Conservation (phyloP, 2,329 filamentous ascomycete species). For the Nothomitra cinnamomea region DNA sequence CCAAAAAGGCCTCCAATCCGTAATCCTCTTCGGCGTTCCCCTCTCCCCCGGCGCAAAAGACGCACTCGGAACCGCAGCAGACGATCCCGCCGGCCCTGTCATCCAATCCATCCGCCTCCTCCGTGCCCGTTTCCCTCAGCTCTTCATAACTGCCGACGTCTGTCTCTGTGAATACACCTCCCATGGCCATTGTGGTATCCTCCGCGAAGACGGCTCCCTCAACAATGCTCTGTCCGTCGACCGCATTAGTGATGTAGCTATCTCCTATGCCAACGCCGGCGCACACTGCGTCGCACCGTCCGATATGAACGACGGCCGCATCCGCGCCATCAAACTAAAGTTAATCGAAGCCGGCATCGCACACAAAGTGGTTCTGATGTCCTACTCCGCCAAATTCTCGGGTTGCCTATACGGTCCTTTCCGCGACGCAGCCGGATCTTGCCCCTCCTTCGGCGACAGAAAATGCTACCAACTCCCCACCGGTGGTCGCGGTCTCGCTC, state of each 20-base stretch:
- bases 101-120: constrained; percentile 75
- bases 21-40: constrained; percentile 92
- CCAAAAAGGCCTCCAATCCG: constrained; percentile 75
- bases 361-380: constrained; percentile 87
- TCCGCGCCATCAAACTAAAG: constrained; percentile 95
- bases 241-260: constrained; percentile 90
- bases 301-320: constrained; percentile 97
- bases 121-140: constrained; percentile 66
- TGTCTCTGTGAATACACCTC: constrained; percentile 98
- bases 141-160: constrained; percentile 86
- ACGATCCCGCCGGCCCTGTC: constrained; percentile 84
- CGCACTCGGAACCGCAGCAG: constrained; percentile 75
- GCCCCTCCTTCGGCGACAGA: constrained; percentile 82
- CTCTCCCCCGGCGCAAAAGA: constrained; percentile 70
- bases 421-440: constrained; percentile 84
- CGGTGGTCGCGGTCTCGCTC: constrained; percentile 76
- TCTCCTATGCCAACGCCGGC: constrained; percentile 88
- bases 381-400: constrained; percentile 94
- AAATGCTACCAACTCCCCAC: constrained; percentile 94
- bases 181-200: constrained; percentile 92
- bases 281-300: constrained; percentile 94
- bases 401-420: constrained; percentile 95
- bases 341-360: constrained; percentile 88
- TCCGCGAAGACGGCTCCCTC: constrained; percentile 78
- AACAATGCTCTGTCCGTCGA: constrained; percentile 92